Base-by-base conservation (phyloP, 805 yeast genomes). In the Sugiyamaella floridensis region DNA sequence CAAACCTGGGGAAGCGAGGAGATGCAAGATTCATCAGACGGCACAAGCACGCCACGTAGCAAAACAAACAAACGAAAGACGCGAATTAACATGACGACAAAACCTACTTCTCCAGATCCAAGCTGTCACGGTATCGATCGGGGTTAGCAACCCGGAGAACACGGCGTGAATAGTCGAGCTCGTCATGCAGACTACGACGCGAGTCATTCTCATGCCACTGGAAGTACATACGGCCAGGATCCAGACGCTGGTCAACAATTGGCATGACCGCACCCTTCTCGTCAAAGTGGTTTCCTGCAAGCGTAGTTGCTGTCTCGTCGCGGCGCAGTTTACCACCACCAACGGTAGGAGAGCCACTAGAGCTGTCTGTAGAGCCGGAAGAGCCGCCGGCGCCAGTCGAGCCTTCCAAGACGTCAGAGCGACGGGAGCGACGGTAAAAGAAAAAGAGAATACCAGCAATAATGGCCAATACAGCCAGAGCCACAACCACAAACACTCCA, bases 401-500 rank as follows among this genome's bases (percentile, higher is more conserved):
- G n/a, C 20, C 50, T 29, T 43, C 52, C 26, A 22, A 22, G 40
- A 50, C 34, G 16, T 46, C 44, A 26, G 50, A 22, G 43, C 41
- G 15, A 34, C 29, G 34, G 26, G 55, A 26, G 47, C 59, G 61
- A 20, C 58, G 62, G 40, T 76, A 66, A 69, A 78, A 70, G 61
- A 76, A 77, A 11, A 20, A 19, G 16, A 49, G 10, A n/a, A 83
- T 55, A 0, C 73, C 69, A 0, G 69, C 59, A 1, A 83, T 47
- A 0, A 82, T 47, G 1, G 74, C 74, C 0, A 79, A 60, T 0
- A 70, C 77, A 0, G 83, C 82, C 1, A 88, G 60, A 1, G 90
- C 96, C 15, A 88, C 93, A 0, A 79, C 89, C 1, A 85, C 80
- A 68, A 88, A 88, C 0, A 89, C 85, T 2, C 95, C 96, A 0